Percentiles rank a stretch among this genome's conserved stretches.
These are phyloP conservation scores for Yarrowia sp. DNA, from an alignment of 805 yeast genomes.

Conservation along the genomic window DNA sequence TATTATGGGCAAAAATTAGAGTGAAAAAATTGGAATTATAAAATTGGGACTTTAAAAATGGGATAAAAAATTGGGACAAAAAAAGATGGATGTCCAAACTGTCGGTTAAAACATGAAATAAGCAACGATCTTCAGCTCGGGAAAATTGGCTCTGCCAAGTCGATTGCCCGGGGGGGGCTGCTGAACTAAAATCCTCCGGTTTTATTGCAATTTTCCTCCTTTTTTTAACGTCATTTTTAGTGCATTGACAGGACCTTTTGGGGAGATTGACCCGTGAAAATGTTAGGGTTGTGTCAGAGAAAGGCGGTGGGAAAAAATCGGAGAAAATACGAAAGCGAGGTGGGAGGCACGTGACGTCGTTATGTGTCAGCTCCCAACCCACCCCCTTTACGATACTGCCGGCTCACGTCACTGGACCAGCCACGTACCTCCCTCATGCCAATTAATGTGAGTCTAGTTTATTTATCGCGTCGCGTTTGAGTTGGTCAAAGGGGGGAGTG, in stretches of 20 bases:
- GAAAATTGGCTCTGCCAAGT: no score
- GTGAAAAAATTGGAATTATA: no score
- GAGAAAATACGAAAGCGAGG: no score
- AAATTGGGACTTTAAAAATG: no score
- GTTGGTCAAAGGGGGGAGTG: neutral
- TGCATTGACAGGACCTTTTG: neutral
- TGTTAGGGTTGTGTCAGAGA: slow-evolving; percentile 13
- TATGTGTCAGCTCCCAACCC: neutral
- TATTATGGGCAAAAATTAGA: no score
- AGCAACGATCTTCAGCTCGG: no score
- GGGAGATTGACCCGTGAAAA: neutral
- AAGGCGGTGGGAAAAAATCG: no score
- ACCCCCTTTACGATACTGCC: slow-evolving; percentile 4
- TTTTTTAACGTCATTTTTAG: neutral
- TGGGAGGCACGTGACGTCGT: slow-evolving; percentile 5
- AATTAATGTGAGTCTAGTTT: slow-evolving; percentile 26
- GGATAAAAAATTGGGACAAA: no score
- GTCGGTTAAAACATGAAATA: no score
- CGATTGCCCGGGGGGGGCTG: no score
- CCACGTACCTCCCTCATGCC: slow-evolving; percentile 24
- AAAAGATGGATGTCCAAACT: no score
- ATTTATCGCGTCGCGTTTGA: slow-evolving; percentile 28
- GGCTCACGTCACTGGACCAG: slow-evolving; percentile 29
- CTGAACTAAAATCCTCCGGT: no score
- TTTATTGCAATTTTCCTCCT: neutral